Evolutionary conservation across 2,329 filamentous ascomycete species (phyloP), one percentile per base, ranked within the genome.

Genomic region (Aureobasidium sp.): DNA sequence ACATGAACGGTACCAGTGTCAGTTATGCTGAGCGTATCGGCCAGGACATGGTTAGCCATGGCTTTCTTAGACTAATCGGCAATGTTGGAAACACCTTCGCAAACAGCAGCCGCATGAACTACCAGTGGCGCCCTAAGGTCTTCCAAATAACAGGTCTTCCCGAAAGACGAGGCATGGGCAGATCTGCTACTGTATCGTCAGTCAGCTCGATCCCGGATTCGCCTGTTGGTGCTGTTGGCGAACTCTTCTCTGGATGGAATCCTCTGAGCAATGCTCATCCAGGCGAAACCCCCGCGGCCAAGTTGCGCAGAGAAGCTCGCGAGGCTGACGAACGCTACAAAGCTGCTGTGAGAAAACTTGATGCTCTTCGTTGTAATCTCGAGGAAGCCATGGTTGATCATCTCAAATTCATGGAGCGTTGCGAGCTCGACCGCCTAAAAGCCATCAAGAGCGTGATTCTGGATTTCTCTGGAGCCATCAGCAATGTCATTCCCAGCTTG

Each of bases 381-480:
- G 94, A 99, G 75, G 91, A 99, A 75, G 87, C 91, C 62, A 97
- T 99, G 73, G 86, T 96, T 66, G 83, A 93, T 53, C 92, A 97
- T 72, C 83, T 99, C 67, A 91, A 87, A 73, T 99, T 97, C 76
- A 90, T 99, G 76, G 94, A 99, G 79, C 90, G 93, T 64, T 99
- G 94, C 74, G 94, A 99, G 76, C 79, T 97, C 64, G 95, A 99
- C 74, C 86, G 95, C 65, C 82, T 99, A 53, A 97, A 96, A 81
- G 94, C 95, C 25, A 94, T 99, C 81, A 97, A 99, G 81, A 93
- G 93, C 29, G 95, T 99, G 58, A 88, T 99, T 65, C 83, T 99
- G 47, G 95, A 99, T 76, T 97, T 99, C 75, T 97, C 93, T 5
- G 94, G 94, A 49, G 91, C 93, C 41, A 90, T 99, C 74, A 93